Conservation (phyloP, 495 filamentous ascomycete species). For the Eremomyces bilateralis region DNA sequence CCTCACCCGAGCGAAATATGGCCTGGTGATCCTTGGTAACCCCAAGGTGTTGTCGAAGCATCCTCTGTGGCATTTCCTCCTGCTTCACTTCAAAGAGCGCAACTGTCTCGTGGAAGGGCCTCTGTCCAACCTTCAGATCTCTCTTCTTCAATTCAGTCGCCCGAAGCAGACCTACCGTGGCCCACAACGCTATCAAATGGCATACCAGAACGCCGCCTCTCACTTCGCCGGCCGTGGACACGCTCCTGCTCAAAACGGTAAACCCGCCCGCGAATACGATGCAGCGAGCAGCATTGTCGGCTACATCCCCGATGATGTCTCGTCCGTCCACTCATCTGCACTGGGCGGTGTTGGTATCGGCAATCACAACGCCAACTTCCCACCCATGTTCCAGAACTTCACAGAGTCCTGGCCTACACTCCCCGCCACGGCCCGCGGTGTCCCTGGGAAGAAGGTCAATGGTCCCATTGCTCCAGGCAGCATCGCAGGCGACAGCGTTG, state of each 20-base stretch:
- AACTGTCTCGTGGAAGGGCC: constrained; percentile 94
- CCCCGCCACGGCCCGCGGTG: constrained; percentile 16
- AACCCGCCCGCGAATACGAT: constrained; percentile 44
- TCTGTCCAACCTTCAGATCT: constrained; percentile 86
- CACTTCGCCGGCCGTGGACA: constrained; percentile 28
- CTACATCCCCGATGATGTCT: constrained; percentile 94
- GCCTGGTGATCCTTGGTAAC: constrained; percentile 88
- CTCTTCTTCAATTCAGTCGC: constrained; percentile 81
- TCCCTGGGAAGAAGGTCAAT: constrained; percentile 24
- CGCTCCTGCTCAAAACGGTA: constrained; percentile 30
- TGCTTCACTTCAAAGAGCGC: constrained; percentile 92
- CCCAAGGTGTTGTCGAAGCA: constrained; percentile 97
- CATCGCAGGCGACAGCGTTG: constrained; percentile 74
- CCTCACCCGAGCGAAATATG: constrained; percentile 89
- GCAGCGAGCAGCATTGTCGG: constrained; percentile 75
- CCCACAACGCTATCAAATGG: constrained; percentile 73
- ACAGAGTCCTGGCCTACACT: constrained; percentile 75
- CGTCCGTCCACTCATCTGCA: constrained; percentile 81
- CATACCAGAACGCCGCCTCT: constrained; percentile 44
- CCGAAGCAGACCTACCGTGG: constrained; percentile 85
- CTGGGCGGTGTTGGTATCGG: constrained; percentile 61
- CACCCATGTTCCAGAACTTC: constrained; percentile 90
- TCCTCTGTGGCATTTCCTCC: constrained; percentile 89
- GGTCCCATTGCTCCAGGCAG: constrained; percentile 49
- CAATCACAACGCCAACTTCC: constrained; percentile 41